phyloP scores from a whole-genome alignment of 805 yeast genomes.

The Candida argentea region DNA sequence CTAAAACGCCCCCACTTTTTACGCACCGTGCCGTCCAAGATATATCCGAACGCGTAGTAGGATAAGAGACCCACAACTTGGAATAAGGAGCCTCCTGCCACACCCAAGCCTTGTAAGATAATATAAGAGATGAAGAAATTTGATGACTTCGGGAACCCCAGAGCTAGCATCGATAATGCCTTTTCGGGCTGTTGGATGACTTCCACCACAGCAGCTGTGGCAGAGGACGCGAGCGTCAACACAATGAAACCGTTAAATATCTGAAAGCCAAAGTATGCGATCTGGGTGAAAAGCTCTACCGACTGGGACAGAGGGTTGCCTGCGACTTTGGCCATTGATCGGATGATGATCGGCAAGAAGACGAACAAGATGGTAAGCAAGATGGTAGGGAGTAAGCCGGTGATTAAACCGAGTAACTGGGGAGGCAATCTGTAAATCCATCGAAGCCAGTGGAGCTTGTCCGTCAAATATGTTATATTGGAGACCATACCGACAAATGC shows the following conservation, averaged over 20 bases:
- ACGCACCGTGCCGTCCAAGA: conserved; percentile 56
- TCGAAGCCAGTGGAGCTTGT: conserved; percentile 59
- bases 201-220: conserved; percentile 66
- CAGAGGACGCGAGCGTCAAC: conserved; percentile 73
- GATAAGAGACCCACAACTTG: conserved; percentile 55
- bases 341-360: conserved; percentile 75
- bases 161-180: conserved; percentile 69
- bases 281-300: conserved; percentile 74
- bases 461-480: conserved; percentile 66
- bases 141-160: conserved; percentile 78
- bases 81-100: conserved; percentile 65
- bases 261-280: conserved; percentile 85
- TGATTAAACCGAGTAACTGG: conserved; percentile 67
- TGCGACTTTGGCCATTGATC: conserved; percentile 61
- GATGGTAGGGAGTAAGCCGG: conserved; percentile 80
- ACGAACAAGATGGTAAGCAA: conserved; percentile 76
- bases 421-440: conserved; percentile 70
- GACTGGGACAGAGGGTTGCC: conserved; percentile 67
- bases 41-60: conserved; percentile 46
- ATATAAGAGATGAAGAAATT: conserved; percentile 84
- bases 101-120: conserved; percentile 69
- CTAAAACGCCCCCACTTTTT: conserved; percentile 56
- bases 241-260: conserved; percentile 85
- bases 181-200: conserved; percentile 54
- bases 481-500: conserved; percentile 96